phyloP scores from a whole-genome alignment of 768 basidiomycete genomes.

The Baorangia bicolor region DNA sequence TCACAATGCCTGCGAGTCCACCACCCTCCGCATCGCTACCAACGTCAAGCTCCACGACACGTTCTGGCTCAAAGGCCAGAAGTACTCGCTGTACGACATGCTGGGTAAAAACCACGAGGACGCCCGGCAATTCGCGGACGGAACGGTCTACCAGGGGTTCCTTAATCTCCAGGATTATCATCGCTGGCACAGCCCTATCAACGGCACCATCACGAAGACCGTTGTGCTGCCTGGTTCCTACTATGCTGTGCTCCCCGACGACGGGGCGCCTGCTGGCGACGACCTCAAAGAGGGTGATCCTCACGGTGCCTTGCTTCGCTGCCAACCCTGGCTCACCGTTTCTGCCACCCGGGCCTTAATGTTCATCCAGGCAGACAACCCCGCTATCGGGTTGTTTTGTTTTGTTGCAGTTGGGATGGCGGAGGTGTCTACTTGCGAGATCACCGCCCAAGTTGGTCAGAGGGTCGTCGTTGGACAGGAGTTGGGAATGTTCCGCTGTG shows the following conservation, averaged over 20 bases:
- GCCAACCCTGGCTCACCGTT: constrained; percentile 43
- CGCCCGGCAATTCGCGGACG: constrained; percentile 44
- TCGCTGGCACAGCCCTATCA: too few species aligned
- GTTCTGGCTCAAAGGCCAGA: constrained; percentile 62
- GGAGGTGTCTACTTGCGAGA: too few species aligned
- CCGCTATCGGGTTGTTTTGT: constrained; percentile 49
- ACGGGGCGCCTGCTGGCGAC: neutral
- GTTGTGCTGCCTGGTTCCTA: constrained; percentile 29
- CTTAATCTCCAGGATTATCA: too few species aligned
- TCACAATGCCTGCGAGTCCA: constrained; percentile 54
- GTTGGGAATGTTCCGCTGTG: constrained; percentile 57
- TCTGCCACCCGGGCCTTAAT: constrained; percentile 52
- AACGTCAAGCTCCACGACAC: constrained; percentile 42
- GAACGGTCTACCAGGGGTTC: constrained; percentile 55
- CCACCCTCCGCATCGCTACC: constrained; percentile 33
- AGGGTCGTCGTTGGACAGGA: too few species aligned
- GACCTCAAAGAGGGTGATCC: constrained; percentile 5
- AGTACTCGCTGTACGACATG: constrained; percentile 58
- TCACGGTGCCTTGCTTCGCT: constrained; percentile 23
- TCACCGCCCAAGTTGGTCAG: too few species aligned
- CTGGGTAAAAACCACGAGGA: constrained; percentile 32
- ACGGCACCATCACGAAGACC: too few species aligned
- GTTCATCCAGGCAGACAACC: constrained; percentile 49
- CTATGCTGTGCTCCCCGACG: constrained; percentile 13
- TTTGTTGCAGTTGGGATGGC: too few species aligned